Evolutionary conservation across 2,329 filamentous ascomycete species (phyloP), one percentile per base, ranked within the genome.

Genomic region (Nemania abortiva): DNA sequence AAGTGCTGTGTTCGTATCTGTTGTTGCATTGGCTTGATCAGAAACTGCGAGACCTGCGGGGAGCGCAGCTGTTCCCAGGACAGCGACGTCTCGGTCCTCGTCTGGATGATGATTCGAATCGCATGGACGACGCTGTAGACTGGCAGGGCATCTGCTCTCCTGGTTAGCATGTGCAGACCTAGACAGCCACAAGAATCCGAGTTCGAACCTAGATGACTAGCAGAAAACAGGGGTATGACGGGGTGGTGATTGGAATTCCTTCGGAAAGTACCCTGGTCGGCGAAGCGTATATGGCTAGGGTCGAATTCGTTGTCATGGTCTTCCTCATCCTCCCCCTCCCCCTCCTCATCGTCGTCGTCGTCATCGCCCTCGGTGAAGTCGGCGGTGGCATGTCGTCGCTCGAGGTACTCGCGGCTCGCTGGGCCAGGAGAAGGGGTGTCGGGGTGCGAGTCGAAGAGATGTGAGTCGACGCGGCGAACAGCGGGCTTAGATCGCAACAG

Each of bases 1-100:
- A 97, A 95, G 81, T 97, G 93, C 60, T 92, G 89, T 18, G 89
- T 86, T 69, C 91, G 90, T 71, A 98, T 95, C 79, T 95, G 92
- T 78, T 96, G 92, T 80, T 96, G 94, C 84, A 98, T 96, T 2
- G 95, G 95, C 84, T 98, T 98, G 78, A 98, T 88, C 42, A 98
- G 87, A 79, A 98, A 98, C 78, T 97, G 95, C 18, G 94, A 97
- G 65, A 98, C 91, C 79, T 98, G 95, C 2, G 95, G 95, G n/a
- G 94, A 97, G 72, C 95, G 90, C 71, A 98, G 85, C 80, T 98
- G 95, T 72, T 98, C 95, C 95, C 95, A 98, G 18, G 94, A 91
- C 59, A 98, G 83, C 0, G 94, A 95, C 1, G 95, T 98, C 83
- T 98, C 95, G 80, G 94, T 97, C 77, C 92, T 90, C 68, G 93